Evolutionary conservation across 108 stramenopile species (phyloP), one percentile per base, ranked within the genome.

Genomic region (Skeletonema menzelii): DNA sequence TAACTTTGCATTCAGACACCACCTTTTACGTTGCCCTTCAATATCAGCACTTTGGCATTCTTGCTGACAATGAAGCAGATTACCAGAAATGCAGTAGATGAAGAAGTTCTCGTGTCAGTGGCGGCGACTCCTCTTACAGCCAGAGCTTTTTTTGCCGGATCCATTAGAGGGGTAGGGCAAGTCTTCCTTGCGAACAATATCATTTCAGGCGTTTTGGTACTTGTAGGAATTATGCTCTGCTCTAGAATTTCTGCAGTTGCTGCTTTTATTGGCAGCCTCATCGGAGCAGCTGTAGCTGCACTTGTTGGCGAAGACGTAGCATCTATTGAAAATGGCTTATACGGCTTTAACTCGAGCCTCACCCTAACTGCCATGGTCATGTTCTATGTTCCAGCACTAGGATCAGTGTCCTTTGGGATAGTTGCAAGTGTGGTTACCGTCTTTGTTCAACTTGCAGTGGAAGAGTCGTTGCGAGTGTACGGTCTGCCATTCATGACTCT

Each of bases 401-500:
- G 63, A 38, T 35, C 61, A 6, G 22, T 31, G 8, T 57, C 57
- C 0, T 26, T 82, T 10, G 69, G 75, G 27, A 12, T 71, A 1
- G 24, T 82, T 19, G 75, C 80, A 17, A 71, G 69, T 8, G 49
- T 77, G 32, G 58, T 76, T 32, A 77, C 76, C 26, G 76, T 82
- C 4, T 46, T 82, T 22, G 38, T 58, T 22, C 80, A 82, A 40
- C 71, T 77, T 17, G 70, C 80, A 7, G 20, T 82, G n/a, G 49
- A 64, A 20, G 61, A 30, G 24, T n/a, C 30, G 30, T 67, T 82
- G 38, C 34, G 34, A 46, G 70, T 76, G n/a, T 72, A n/a, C 7
- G 75, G 75, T 10, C 46, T 82, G 28, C 80, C 80, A n/a, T 76
- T 82, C 66, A 76, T 82, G 75, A 82, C 80, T 15, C 65, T 82